These are phyloP conservation scores for Cutaneotrichosporon spelunceum DNA, from an alignment of 1,284 basidiomycete genomes.

Conservation along the genomic window DNA sequence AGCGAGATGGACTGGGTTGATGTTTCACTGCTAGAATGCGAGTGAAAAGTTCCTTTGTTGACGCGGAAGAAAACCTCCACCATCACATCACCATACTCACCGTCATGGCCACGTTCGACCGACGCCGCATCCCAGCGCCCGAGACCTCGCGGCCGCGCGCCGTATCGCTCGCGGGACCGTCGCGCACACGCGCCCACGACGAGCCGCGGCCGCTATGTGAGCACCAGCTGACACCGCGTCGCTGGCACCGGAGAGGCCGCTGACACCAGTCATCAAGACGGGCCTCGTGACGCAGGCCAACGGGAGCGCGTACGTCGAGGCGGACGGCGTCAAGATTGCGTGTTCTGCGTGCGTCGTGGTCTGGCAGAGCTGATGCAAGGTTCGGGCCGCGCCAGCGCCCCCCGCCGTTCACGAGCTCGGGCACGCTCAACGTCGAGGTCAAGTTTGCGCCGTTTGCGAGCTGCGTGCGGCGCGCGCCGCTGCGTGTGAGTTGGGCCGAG, in stretches of 20 bases:
- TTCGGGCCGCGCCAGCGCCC: conserved; percentile 78
- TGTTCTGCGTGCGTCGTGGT: conserved; percentile 75
- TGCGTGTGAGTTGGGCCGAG: conserved; percentile 63
- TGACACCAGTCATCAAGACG: conserved; percentile 71
- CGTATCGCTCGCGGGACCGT: conserved; percentile 54
- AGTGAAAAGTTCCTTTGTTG: conserved; percentile 3
- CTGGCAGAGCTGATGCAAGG: conserved; percentile 53
- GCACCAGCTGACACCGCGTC: too few species aligned
- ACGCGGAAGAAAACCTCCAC: conserved; percentile 1
- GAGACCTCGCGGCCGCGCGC: conserved; percentile 69
- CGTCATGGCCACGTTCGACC: conserved; percentile 60
- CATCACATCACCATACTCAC: neutral
- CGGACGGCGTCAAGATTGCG: conserved; percentile 76
- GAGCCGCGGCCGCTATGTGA: conserved; percentile 81
- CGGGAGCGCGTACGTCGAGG: conserved; percentile 93
- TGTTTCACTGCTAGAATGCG: neutral
- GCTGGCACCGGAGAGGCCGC: too few species aligned
- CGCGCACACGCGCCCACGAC: conserved; percentile 52
- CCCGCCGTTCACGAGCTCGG: conserved; percentile 72
- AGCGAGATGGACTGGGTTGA: too few species aligned
- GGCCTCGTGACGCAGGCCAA: conserved; percentile 89
- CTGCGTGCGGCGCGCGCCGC: conserved; percentile 68
- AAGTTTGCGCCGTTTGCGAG: conserved; percentile 95
- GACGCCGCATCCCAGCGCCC: conserved; percentile 81
- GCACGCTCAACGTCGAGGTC: conserved; percentile 87